Conservation (phyloP, 179 eudicot genomes). For the Beta macrorhiza region DNA sequence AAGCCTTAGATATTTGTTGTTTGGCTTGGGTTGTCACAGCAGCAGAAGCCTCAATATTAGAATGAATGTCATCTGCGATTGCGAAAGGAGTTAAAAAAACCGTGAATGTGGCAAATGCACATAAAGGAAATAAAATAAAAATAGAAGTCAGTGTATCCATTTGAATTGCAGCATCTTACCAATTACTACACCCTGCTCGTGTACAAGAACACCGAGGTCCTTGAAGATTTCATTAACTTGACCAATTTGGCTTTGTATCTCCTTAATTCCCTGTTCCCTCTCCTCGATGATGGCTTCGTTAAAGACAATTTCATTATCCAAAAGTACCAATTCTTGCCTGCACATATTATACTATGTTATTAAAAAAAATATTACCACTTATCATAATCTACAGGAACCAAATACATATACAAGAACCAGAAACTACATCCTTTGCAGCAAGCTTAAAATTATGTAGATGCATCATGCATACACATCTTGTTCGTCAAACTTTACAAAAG, state of each 20-base stretch:
- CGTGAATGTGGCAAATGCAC: slow-evolving; percentile 33
- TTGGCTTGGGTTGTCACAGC: slow-evolving; percentile 63
- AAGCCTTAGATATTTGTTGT: slow-evolving; percentile 59
- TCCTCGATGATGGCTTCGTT: slow-evolving; percentile 69
- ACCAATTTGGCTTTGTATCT: slow-evolving; percentile 68
- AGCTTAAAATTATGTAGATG: background rate
- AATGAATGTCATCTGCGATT: slow-evolving; percentile 57
- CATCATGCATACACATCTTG: slow-evolving; percentile 1
- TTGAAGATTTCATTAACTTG: slow-evolving; percentile 67
- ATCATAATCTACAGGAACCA: background rate
- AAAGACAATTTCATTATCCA: slow-evolving; percentile 67
- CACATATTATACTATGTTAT: slow-evolving; percentile 17
- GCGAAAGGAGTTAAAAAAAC: background rate
- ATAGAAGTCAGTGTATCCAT: background rate
- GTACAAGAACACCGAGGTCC: slow-evolving; percentile 69
- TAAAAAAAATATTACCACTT: background rate
- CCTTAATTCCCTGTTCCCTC: slow-evolving; percentile 68
- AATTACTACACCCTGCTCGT: slow-evolving; percentile 61
- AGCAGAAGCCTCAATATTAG: slow-evolving; percentile 60
- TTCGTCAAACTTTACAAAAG: background rate
- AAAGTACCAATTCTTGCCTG: slow-evolving; percentile 66
- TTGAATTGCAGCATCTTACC: slow-evolving; percentile 39
- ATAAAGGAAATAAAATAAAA: slow-evolving; percentile 25
- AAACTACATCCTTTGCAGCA: background rate
- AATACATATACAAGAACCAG: background rate